These are phyloP conservation scores for Bifiguratus adelaidae DNA, from an alignment of 192 early-diverging fungal species.

Conservation along the genomic window DNA sequence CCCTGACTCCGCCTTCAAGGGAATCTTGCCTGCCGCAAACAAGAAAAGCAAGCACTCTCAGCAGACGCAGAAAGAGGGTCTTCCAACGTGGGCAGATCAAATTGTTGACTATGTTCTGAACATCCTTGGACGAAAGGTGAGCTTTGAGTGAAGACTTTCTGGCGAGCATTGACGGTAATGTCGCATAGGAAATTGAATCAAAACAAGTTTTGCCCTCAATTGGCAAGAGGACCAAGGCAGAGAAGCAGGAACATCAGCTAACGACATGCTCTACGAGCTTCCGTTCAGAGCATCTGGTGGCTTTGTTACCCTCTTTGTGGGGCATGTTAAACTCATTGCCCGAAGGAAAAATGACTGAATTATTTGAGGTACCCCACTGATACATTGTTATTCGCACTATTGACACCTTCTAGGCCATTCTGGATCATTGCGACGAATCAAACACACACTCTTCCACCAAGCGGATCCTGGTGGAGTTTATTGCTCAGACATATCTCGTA, in stretches of 20 bases:
- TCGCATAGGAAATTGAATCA: background rate
- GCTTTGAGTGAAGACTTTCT: background rate
- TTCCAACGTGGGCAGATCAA: constrained; percentile 31
- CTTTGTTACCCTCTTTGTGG: constrained; percentile 37
- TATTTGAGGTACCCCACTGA: too few relatives aligned
- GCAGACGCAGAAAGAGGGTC: constrained; percentile 4
- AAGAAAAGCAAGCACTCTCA: constrained; percentile 1
- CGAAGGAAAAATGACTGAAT: constrained; percentile 8
- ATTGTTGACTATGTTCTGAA: constrained; percentile 46
- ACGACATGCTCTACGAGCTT: constrained; percentile 22
- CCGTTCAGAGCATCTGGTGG: constrained; percentile 26
- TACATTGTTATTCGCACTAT: constrained; percentile 14
- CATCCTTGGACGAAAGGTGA: constrained; percentile 32
- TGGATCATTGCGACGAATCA: constrained; percentile 10
- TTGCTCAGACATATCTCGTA: constrained; percentile 16
- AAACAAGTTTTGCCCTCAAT: background rate
- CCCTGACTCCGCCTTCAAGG: too few relatives aligned
- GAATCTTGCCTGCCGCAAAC: constrained; percentile 10
- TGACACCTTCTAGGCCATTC: constrained; percentile 16
- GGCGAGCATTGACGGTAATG: background rate
- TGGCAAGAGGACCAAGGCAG: background rate
- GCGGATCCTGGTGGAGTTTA: constrained; percentile 11
- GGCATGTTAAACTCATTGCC: constrained; percentile 34
- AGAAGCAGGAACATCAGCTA: constrained; percentile 9
- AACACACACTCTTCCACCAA: constrained; percentile 21